Evolutionary conservation across 2,329 filamentous ascomycete genomes (phyloP), one percentile per base, ranked within the genome.

Genomic region (Fusarium sp.): DNA sequence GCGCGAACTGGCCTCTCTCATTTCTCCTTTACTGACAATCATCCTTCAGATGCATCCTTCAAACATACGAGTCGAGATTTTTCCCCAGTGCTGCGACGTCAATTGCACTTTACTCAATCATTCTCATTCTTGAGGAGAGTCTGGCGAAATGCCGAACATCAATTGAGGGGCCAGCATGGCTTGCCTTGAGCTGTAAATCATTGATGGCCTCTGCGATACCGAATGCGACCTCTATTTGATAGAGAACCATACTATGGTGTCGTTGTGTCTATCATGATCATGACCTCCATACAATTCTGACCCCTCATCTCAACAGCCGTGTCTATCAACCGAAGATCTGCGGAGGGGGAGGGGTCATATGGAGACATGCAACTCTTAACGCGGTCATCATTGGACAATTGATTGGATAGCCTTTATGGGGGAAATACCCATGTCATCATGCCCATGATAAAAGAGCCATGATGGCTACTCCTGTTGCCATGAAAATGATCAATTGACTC

Each of bases 281-380:
- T 47, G 52, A 18, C n/a, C 49, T 50, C 13, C 20, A 28, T 29
- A 29, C 16, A 15, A 33, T 39, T 9, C 24, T 54, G 54, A 64
- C 26, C 21, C 58, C 68, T 57, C 54, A 42, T 33, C 68, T 60
- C 72, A 74, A 74, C 68, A 73, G 73, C 73, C 73, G 73, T 74
- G 68, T 61, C 64, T 49, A 50, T 61, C 44, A 75, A 64, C 73
- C 73, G 73, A 72, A 54, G 73, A 70, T 66, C 60, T 66, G 68
- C 68, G 47, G 73, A 66, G 73, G 63, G 65, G 69, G 68, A 72
- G 71, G 67, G 72, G 72, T 63, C 42, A 46, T 41, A 72, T 74
- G 72, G 72, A 63, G 67, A 61, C 57, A 16, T 48, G n/a, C 48
- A 38, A 33, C 33, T 43, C 28, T 39, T 24, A 59, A 63, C 62